Evolutionary conservation across 495 filamentous ascomycete genomes (phyloP), one percentile per base, ranked within the genome.

Genomic region (Pyronema domesticum): DNA sequence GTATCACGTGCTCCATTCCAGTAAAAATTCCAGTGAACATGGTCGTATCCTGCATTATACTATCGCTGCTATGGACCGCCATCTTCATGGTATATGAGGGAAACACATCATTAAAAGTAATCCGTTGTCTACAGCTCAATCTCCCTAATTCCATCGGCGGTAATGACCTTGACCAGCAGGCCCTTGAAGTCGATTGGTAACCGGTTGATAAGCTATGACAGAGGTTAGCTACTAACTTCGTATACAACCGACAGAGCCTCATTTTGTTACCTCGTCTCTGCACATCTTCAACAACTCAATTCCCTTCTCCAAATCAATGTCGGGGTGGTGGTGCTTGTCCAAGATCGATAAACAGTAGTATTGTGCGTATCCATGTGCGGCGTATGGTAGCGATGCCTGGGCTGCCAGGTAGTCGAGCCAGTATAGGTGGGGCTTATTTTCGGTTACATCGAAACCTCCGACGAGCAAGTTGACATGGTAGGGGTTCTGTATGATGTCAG

Each of bases 151-250:
- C 91, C 91, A 58, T 95, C 86, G 73, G 89, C 89, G 37, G 84
- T 91, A 58, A 98, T 77, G 19, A 85, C 82, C 76, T 96, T 96
- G 58, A 98, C 89, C 53, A 80, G 64, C 68, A 91, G 79, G 13
- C 91, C 91, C 74, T 96, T 98, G 78, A 95, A 98, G 69, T 98
- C 91, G 69, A 96, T 84, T 57, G 91, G 91, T 74, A 96, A 76
- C 71, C 93, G 79, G 78, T 95, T 93, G 65, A 95, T 40, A 44
- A 66, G 36, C 57, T 64, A 46, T 11, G 53, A 36, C 13, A 30
- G 10, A 52, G 10, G 11, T 63, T 50, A 63, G 46, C 50, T 30
- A 2, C 23, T 5, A 30, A 30, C 23, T 30, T 30, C 23, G 5
- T 30, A 30, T 30, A 30, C 23, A 30, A 30, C 23, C 23, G 23